Conservation (phyloP, 805 yeast species). For the Ogataea ramenticola region DNA sequence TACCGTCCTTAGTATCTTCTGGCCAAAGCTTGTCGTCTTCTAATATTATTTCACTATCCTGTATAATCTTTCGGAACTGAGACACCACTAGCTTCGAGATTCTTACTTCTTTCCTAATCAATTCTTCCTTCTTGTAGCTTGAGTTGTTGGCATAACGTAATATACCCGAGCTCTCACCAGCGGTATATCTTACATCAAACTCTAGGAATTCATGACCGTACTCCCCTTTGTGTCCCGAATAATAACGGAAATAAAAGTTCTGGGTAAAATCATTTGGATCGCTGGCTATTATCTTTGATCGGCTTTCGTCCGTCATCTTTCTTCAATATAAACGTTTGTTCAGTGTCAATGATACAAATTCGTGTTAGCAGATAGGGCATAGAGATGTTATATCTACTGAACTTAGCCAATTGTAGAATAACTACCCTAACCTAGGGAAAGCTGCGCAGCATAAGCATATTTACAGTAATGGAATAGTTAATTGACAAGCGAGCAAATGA, state of each 20-base stretch:
- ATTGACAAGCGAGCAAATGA: background rate
- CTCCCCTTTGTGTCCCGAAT: conserved; percentile 35
- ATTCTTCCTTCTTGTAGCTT: conserved; percentile 34
- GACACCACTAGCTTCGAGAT: conserved; percentile 27
- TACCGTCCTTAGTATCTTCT: conserved; percentile 29
- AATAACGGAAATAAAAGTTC: conserved; percentile 32
- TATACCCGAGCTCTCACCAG: conserved; percentile 6
- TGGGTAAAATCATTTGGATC: background rate
- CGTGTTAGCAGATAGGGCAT: no score
- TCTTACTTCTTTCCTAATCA: conserved; percentile 31
- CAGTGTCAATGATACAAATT: no score
- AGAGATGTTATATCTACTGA: no score
- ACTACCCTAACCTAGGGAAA: no score
- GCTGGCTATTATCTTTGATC: background rate
- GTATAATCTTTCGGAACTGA: conserved; percentile 27
- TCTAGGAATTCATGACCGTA: conserved; percentile 38
- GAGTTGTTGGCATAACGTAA: conserved; percentile 38
- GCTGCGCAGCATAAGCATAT: no score
- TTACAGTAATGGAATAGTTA: no score
- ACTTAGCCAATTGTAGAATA: no score
- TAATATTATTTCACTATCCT: conserved; percentile 31
- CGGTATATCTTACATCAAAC: conserved; percentile 13
- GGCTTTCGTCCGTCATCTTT: background rate
- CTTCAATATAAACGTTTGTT: no score
- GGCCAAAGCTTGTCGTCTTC: conserved; percentile 39